Evolutionary conservation across 495 filamentous ascomycete genomes (phyloP), one percentile per base, ranked within the genome.

Genomic region (Hypomontagnella monticulosa): DNA sequence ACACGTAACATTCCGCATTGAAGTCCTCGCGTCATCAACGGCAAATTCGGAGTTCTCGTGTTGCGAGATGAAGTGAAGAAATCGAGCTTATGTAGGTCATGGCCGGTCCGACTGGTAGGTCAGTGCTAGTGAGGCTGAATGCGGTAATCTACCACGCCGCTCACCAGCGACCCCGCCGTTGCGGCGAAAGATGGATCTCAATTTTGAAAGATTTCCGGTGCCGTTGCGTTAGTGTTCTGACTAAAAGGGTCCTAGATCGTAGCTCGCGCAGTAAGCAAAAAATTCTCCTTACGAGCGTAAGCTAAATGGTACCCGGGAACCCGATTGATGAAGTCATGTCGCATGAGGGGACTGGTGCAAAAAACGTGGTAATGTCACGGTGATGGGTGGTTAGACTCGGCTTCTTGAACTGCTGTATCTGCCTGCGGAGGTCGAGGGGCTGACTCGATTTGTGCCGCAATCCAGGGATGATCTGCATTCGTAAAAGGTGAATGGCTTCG

Each of bases 291-390:
- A 5, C 12, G 38, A 44, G 54, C 32, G 58, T 58, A 62, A 37
- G 41, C 53, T 44, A 62, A 62, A 9, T 11, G 15, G 23, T 12
- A 41, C 33, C 58, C 48, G 65, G 46, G 5, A 37, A 18, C 16
- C 18, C 8, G 37, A 59, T 36, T 14, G 23, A 63, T 68, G 65
- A 68, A 59, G 65, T 68, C 65, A 68, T 59, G 15, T 46, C 27
- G 37, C 54, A 62, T 51, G 15, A 38, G 48, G 23, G 16, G 33
- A 18, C 41, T 55, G 37, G 40, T 36, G 5, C 18, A 36, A 19
- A 49, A 38, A 49, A 34, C 36, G n/a, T 40, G 14, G 40, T 34
- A 34, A 33, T 23, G 56, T 50, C n/a, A n/a, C n/a, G n/a, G n/a
- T n/a, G n/a, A n/a, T n/a, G n/a, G 37, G 37, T 16, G 32, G 38